Evolutionary conservation across 1,284 basidiomycete species (phyloP).

Genomic region (Puccinia coronata): DNA sequence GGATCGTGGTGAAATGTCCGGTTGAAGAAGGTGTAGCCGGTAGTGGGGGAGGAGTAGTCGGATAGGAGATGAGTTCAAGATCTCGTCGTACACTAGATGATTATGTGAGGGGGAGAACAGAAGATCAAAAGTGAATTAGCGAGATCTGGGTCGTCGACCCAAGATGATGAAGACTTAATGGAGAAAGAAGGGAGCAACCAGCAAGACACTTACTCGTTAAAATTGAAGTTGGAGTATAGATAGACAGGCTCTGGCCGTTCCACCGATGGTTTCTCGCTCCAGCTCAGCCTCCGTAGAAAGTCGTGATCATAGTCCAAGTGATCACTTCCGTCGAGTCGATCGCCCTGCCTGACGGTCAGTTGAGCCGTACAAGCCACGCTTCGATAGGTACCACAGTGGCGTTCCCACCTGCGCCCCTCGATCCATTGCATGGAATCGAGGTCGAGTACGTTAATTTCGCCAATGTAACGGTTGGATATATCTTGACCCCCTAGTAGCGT

Average conservation of each 20-base stretch:
- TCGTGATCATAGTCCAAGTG: conserved; percentile 36
- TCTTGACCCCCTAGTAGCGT: conserved; percentile 49
- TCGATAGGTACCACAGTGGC: conserved; percentile 89
- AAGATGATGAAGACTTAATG: too few relatives aligned
- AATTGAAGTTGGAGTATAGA: conserved; percentile 85
- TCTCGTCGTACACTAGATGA: conserved; percentile 80
- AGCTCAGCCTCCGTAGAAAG: conserved; percentile 44
- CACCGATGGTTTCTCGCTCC: conserved; percentile 46
- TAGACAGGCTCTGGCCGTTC: conserved; percentile 76
- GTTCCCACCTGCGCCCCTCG: conserved; percentile 73
- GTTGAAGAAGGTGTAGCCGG: conserved; percentile 62
- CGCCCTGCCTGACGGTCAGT: conserved; percentile 51
- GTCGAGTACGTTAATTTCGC: conserved; percentile 85
- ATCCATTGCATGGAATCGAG: conserved; percentile 73
- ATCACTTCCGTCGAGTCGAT: conserved; percentile 38
- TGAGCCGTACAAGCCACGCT: conserved; percentile 65
- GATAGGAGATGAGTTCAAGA: conserved; percentile 79
- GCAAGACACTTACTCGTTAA: conserved; percentile 60
- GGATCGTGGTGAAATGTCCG: conserved; percentile 60
- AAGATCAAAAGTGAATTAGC: conserved; percentile 18
- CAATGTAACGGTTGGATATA: conserved; percentile 64
- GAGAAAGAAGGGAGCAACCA: background rate
- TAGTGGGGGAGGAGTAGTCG: conserved; percentile 63
- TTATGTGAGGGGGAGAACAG: background rate
- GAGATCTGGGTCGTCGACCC: conserved; percentile 9